Percentiles rank a stretch among this genome's conserved stretches.
phyloP scores from a whole-genome alignment of 495 filamentous ascomycete species.

The Penicillium bovifimosum region DNA sequence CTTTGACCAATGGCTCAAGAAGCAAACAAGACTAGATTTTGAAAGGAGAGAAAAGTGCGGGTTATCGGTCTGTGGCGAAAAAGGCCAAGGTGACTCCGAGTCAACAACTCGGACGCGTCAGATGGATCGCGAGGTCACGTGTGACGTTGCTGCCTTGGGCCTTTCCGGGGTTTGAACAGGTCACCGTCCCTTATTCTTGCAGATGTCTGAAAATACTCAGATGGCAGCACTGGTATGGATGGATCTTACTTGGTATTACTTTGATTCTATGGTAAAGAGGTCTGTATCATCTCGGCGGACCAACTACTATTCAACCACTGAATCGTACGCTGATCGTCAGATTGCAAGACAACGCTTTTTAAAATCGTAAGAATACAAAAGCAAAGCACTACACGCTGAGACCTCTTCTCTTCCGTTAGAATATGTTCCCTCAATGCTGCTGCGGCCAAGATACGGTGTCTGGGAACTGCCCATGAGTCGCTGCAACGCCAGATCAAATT shows the following conservation, averaged over 20 bases:
- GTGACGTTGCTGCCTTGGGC: constrained; percentile 9
- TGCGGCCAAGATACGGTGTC: not conserved
- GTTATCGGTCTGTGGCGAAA: constrained; percentile 24
- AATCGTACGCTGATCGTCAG: not conserved
- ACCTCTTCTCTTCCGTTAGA: not conserved
- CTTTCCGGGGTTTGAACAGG: constrained; percentile 7
- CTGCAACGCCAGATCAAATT: not conserved
- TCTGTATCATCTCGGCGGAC: not conserved
- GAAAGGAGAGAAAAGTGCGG: not conserved
- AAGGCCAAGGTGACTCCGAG: not conserved
- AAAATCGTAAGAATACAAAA: constrained; percentile 13
- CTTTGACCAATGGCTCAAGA: not conserved
- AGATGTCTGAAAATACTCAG: not conserved
- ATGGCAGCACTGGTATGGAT: not conserved
- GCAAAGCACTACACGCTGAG: not conserved
- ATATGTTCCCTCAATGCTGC: not conserved
- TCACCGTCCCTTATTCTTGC: not conserved
- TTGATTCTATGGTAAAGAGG: not conserved
- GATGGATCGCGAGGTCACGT: constrained; percentile 41
- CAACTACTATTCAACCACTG: not conserved
- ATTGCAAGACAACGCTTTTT: too few relatives aligned
- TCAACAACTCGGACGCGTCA: constrained; percentile 33
- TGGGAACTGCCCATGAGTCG: not conserved
- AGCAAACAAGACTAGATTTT: not conserved
- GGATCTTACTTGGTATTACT: not conserved